Percentiles rank a stretch among this genome's conserved stretches.
These are phyloP conservation scores for Cyclostephanos invisitatus DNA, from an alignment of 108 stramenopile genomes.

Conservation along the genomic window DNA sequence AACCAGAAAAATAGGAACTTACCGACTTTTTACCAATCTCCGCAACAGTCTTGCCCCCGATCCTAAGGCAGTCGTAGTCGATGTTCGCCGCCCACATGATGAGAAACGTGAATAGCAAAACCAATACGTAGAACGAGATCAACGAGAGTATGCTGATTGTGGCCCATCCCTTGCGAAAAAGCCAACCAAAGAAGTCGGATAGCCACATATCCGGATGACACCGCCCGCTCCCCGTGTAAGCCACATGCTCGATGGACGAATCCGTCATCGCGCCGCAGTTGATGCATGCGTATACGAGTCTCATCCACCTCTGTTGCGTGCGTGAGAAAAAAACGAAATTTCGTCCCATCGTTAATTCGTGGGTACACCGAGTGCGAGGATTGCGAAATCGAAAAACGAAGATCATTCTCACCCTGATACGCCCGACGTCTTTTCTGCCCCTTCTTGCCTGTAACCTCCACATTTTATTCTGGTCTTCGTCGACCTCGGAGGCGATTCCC, in stretches of 20 bases:
- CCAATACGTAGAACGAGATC: slow-evolving; percentile 25
- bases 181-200: slow-evolving; percentile 42
- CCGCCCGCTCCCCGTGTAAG: not conserved
- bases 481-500: not conserved
- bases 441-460: not conserved
- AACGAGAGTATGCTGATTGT: slow-evolving; percentile 23
- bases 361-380: not conserved
- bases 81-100: slow-evolving; percentile 29
- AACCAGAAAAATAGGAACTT: not conserved
- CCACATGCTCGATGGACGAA: slow-evolving; percentile 17
- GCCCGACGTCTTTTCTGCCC: not conserved
- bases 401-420: slow-evolving; percentile 1
- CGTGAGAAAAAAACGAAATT: not conserved
- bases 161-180: slow-evolving; percentile 39
- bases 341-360: not conserved
- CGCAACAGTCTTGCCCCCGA: slow-evolving; percentile 14
- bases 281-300: slow-evolving; percentile 19
- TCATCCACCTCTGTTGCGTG: slow-evolving; percentile 6
- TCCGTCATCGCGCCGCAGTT: slow-evolving; percentile 36
- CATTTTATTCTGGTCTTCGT: not conserved
- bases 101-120: slow-evolving; percentile 27
- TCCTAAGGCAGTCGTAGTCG: slow-evolving; percentile 35
- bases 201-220: slow-evolving; percentile 34
- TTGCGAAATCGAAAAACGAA: not conserved
- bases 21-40: slow-evolving; percentile 15